Evolutionary conservation across 2,329 filamentous ascomycete genomes (phyloP).

Genomic region (Allantophomopsis lycopodina): DNA sequence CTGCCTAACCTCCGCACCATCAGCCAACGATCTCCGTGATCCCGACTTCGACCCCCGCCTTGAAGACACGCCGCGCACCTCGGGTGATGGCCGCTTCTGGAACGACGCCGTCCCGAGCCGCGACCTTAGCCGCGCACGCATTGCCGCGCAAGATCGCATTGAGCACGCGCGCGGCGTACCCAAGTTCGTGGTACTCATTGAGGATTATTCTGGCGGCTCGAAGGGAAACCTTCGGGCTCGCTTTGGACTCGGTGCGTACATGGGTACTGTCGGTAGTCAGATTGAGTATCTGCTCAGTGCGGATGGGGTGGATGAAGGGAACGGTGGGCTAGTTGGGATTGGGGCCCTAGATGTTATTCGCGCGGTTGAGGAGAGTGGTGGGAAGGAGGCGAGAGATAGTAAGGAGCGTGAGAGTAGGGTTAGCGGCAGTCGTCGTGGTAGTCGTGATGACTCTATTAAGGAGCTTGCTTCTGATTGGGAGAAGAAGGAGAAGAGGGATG

Average conservation of each 20-base stretch:
- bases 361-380: slow-evolving; percentile 22
- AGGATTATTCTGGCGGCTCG: slow-evolving; percentile 28
- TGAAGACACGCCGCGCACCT: background rate
- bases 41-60: background rate
- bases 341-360: slow-evolving; percentile 32
- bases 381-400: background rate
- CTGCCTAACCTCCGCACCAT: background rate
- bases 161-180: slow-evolving; percentile 39
- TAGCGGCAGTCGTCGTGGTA: too few species aligned
- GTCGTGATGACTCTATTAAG: background rate
- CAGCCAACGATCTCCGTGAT: slow-evolving; percentile 3
- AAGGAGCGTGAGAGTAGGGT: too few species aligned
- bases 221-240: slow-evolving; percentile 32
- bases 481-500: slow-evolving; percentile 8
- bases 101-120: slow-evolving; percentile 12
- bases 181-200: slow-evolving; percentile 43
- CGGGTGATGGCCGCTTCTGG: background rate
- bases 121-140: slow-evolving; percentile 35
- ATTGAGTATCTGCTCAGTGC: slow-evolving; percentile 48
- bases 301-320: slow-evolving; percentile 37
- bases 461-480: slow-evolving; percentile 4
- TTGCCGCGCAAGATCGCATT: slow-evolving; percentile 52
- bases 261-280: slow-evolving; percentile 43
- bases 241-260: slow-evolving; percentile 42
- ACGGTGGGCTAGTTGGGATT: slow-evolving; percentile 32